Conservation (phyloP, 495 filamentous ascomycete genomes). For the Lichenothelia convexa region DNA sequence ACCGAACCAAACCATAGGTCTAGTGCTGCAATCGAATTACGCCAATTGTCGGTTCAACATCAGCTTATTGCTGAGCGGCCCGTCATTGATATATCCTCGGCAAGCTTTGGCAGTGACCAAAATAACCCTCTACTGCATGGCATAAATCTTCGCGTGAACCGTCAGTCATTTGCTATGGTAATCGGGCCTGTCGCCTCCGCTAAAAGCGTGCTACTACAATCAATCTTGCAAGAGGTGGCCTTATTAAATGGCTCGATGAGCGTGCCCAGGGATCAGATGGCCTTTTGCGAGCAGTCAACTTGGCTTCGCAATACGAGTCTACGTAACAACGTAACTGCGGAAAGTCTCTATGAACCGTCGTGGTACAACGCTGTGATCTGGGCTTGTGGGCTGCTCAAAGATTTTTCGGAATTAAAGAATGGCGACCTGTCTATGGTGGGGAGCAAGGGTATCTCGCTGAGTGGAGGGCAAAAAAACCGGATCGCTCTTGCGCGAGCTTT, state of each 20-base stretch:
- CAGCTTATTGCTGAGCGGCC: too few species aligned
- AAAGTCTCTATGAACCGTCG: conserved; percentile 1
- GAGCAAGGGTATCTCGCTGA: conserved; percentile 7
- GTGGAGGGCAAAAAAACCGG: conserved; percentile 11
- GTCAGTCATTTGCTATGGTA: neutral
- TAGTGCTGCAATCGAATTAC: too few species aligned
- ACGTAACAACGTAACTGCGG: conserved; percentile 10
- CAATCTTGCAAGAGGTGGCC: neutral
- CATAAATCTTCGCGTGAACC: neutral
- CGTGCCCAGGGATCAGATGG: neutral
- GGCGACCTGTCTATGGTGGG: conserved; percentile 9
- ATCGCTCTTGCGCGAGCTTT: conserved; percentile 20
- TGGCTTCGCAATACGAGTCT: conserved; percentile 11
- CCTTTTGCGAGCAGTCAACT: conserved; percentile 11
- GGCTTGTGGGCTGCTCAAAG: neutral
- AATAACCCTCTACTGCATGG: neutral
- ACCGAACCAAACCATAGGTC: too few species aligned
- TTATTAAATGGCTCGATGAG: neutral
- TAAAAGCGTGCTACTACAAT: neutral
- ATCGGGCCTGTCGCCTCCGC: neutral
- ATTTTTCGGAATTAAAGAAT: conserved; percentile 2
- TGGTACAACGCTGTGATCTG: conserved; percentile 8
- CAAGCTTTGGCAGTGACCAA: neutral
- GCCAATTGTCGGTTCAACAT: too few species aligned
- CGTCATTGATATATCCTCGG: neutral